Evolutionary conservation across 352 stramenopile genomes (phyloP), one percentile per base, ranked within the genome.

Genomic region (Aphanomyces euteiches): DNA sequence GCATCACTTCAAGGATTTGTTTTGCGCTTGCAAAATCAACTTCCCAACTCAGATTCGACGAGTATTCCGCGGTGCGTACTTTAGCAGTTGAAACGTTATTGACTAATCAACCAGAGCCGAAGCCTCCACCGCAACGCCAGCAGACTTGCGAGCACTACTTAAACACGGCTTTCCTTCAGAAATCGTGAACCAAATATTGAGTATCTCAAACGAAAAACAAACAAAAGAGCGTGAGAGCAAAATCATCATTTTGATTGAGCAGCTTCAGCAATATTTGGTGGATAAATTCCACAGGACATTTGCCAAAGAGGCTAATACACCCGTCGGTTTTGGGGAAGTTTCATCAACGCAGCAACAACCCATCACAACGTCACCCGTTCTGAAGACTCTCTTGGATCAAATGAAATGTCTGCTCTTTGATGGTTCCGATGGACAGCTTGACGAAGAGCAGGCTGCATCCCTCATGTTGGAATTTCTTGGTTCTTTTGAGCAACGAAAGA

Each of bases 131-230:
- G 15, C 50, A 17, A 61, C 54, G n/a, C 43, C 64, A 5, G 39
- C 64, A 17, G 64, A 70, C 40, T 13, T 70, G 19, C 64, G 64
- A 15, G 28, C 19, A n/a, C 61, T 63, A 19, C 38, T 70, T 13
- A 34, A 41, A 5, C 15, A 39, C 19, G 64, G 64, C 6, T 70
- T 70, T 4, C 64, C 64, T 3, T 38, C 47, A 3, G 64, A 70
- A 5, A 61, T 70, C n/a, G 64, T 56, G 13, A 47, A 47, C 15
- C 64, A 70, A 19, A 48, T 70, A 8, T n/a, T 70, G 64, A 70
- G 17, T 13, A 70, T 70, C 21, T 34, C 64, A 10, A 56, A 19
- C 45, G 64, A 70, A 19, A 41, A 54, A 36, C 39, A 6, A 4
- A 28, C 2, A 15, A 17, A 43, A 8, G 64, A 70, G 34, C 59